phyloP scores from a whole-genome alignment of 106 monocot species.

The Vanilla planifolia region DNA sequence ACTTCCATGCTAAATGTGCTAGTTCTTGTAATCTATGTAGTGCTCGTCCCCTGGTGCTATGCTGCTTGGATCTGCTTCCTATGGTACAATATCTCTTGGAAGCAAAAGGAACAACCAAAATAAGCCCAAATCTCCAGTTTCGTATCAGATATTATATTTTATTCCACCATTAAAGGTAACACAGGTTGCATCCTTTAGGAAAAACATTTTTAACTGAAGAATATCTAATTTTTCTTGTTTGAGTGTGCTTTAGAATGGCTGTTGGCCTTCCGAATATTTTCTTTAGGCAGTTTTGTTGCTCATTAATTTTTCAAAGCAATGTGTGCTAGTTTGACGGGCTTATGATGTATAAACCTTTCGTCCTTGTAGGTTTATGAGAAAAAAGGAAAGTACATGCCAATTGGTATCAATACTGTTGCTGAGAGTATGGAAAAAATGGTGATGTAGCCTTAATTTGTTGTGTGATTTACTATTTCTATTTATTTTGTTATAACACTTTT shows the following conservation, averaged over 20 bases:
- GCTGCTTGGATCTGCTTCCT: slow-evolving; percentile 75
- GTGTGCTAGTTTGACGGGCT: neutral
- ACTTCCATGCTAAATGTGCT: neutral
- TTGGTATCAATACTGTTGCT: slow-evolving; percentile 34
- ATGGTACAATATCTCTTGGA: slow-evolving; percentile 49
- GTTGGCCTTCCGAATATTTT: too few relatives aligned
- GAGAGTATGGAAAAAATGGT: slow-evolving; percentile 84
- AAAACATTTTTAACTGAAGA: neutral
- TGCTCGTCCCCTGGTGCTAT: slow-evolving; percentile 58
- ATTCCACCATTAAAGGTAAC: slow-evolving; percentile 70
- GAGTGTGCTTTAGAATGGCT: neutral
- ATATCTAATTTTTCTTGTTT: neutral
- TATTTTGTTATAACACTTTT: neutral
- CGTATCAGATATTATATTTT: too few relatives aligned
- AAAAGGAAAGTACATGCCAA: slow-evolving; percentile 40
- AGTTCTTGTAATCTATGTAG: slow-evolving; percentile 34
- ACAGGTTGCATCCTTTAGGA: neutral
- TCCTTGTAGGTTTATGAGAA: slow-evolving; percentile 57
- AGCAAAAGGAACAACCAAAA: slow-evolving; percentile 42
- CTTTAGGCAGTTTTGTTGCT: neutral
- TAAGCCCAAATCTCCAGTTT: slow-evolving; percentile 38
- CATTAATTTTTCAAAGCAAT: neutral
- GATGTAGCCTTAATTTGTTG: neutral
- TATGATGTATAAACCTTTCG: slow-evolving; percentile 5
- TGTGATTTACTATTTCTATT: neutral